A percentile compares a stretch with the other conserved stretches of the same genome.
Evolutionary conservation across 495 filamentous ascomycete genomes (phyloP).

Genomic region (Penicillium salamii): DNA sequence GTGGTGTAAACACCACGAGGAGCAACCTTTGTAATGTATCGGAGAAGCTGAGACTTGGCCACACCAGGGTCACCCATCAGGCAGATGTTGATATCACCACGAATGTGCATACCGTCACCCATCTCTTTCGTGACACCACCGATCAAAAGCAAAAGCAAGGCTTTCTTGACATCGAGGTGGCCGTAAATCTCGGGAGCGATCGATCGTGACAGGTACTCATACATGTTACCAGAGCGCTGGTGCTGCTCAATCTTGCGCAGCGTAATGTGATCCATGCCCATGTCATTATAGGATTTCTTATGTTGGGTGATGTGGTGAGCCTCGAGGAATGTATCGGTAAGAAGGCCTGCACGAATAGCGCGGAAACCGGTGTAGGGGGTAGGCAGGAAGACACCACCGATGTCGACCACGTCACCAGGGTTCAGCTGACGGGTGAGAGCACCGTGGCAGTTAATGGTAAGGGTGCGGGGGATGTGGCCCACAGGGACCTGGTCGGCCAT

Average conservation of each 20-base stretch:
- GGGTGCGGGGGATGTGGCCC: constrained; percentile 87
- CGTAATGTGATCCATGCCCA: constrained; percentile 72
- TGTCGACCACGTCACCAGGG: constrained; percentile 90
- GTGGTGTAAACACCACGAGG: constrained; percentile 97
- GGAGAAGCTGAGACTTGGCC: constrained; percentile 94
- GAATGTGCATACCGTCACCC: constrained; percentile 96
- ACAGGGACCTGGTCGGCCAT: constrained; percentile 98
- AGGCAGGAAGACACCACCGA: constrained; percentile 92
- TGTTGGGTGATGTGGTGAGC: constrained; percentile 91
- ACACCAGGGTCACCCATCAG: constrained; percentile 99
- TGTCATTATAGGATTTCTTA: constrained; percentile 94
- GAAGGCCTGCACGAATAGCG: constrained; percentile 87
- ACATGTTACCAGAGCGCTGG: constrained; percentile 79
- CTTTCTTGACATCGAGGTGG: constrained; percentile 97
- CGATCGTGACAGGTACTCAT: constrained; percentile 89
- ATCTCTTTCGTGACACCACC: constrained; percentile 96
- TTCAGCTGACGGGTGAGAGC: constrained; percentile 79
- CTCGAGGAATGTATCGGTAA: constrained; percentile 97
- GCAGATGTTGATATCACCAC: constrained; percentile 98
- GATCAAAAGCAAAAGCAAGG: constrained; percentile 87
- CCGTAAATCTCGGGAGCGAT: constrained; percentile 98
- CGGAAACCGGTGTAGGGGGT: constrained; percentile 98
- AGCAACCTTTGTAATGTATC: constrained; percentile 98
- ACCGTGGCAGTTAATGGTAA: constrained; percentile 89
- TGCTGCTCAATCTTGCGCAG: constrained; percentile 78